Evolutionary conservation across 495 filamentous ascomycete genomes (phyloP), one percentile per base, ranked within the genome.

Genomic region (Lophiostoma macrostomum): DNA sequence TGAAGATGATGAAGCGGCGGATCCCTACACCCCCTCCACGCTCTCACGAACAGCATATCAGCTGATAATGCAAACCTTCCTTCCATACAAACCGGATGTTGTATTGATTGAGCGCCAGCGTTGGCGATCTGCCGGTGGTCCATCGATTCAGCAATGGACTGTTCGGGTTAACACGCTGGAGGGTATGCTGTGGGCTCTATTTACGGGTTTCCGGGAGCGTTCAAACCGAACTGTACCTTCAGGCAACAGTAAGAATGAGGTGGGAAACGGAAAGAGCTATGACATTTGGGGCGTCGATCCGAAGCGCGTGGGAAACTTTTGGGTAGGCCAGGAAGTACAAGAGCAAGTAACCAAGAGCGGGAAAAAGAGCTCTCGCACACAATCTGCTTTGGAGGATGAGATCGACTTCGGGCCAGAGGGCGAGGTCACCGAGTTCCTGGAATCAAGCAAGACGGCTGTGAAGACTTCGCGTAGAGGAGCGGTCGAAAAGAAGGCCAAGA

Each of bases 81-180:
- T 85, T 13, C 69, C 60, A 49, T 50, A 63, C 28, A 67, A 71
- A 1, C 89, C 87, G 2, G 86, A 80, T 11, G 82, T 85, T 58
- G 74, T 97, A 32, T 76, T 97, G 1, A 90, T 97, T 47, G 91
- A 97, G 70, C 82, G 87, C 3, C 91, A 97, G 65, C 86, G 91
- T 1, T 94, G 85, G 69, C 86, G 93, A 22, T 84, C 82, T 10
- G 74, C 72, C 14, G 80, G 87, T 25, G 74, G 67, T 0, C 58
- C 77, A 0, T 76, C 80, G 5, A 79, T 97, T 2, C 79, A 82
- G 29, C 88, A 97, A 69, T 96, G 91, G 93, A 95, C 90, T 16
- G 54, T 96, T 27, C 76, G 90, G 1, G 91, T 96, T 3, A 94
- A 95, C 56, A 86, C 89, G 65, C 79, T 97, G 18, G 91, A 97